Base-by-base conservation (phyloP, 805 yeast genomes). In the Candida dajiaensis region DNA sequence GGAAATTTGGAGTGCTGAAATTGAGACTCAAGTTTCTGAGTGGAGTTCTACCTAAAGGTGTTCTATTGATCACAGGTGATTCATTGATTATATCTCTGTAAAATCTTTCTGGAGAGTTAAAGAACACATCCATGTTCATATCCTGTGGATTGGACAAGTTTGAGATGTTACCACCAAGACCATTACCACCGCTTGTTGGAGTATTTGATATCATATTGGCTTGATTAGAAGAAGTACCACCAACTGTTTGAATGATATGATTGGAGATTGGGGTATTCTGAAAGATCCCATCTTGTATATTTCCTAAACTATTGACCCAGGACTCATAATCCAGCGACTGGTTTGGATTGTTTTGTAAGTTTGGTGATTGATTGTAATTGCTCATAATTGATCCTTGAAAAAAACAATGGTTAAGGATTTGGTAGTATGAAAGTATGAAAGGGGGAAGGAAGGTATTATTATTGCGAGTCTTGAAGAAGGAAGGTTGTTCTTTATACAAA, bases 31-130 rank as follows among this genome's bases (percentile, higher is more conserved):
- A 4, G 28, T 47, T 43, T 36, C 53, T 57, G 46, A 59, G 43
- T 3, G 64, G 64, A 2, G 64, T 58, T 39, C 61, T 54, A 25
- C 61, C 61, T 21, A 48, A 41, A 1, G 61, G 61, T 1, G 63
- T 56, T 31, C 57, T 51, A 3, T 50, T 43, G 15, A 55, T 36
- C 11, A 54, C 50, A 4, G 64, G 63, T 1, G 63, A 59, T 40
- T 57, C 63, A 33, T 58, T 54, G 33, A 58, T 56, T 40, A 58
- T 41, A 23, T 58, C 63, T 29, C 59, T 52, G 40, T 58, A 59
- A 38, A 59, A 58, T 15, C 61, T 42, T 33, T 57, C 61, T 4
- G 64, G 64, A 0, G 64, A 57, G 43, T 59, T 51, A 47, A 54
- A 54, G 31, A 51, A 51, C n/a, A 41, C 12, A 31, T 54, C 56